Evolutionary conservation across 768 basidiomycete species (phyloP), one percentile per base, ranked within the genome.

Genomic region (Boletus coccyginus): DNA sequence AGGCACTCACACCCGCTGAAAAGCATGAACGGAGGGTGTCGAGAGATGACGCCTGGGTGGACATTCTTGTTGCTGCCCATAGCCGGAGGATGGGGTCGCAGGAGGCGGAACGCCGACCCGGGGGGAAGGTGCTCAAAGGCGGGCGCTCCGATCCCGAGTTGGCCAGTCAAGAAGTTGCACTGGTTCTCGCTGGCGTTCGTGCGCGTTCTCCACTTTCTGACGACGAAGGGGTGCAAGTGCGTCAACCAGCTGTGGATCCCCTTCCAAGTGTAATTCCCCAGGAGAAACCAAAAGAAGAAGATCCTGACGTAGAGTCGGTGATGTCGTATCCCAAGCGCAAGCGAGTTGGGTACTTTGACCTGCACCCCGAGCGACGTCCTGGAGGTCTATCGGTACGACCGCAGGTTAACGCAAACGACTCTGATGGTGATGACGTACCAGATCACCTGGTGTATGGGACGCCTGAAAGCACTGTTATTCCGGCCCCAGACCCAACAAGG

Each of bases 1-100:
- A 73, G 58, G 62, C 66, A 13, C 57, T 63, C 41, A 74, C 81
- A 71, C 75, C 76, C 64, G 69, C 78, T 19, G 66, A 73, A 39
- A 71, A 69, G 21, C 71, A 79, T 38, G 76, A 78, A 39, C 71
- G 73, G 72, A 74, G 64, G 72, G 71, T 67, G 61, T 77, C 78
- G 19, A 75, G 71, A 61, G 86, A 89, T 49, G 92, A 93, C 64
- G 89, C 90, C 5, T 92, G 92, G 90, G 90, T 93, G 41, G 92
- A 93, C 71, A 93, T 93, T 41, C 73, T 92, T 11, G 90, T 93
- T 3, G 84, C 83, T 43, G 81, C 68, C 14, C 81, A 80, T 60
- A 69, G 62, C 36, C 73, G 85, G 41, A 71, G 85, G 41, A 69
- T 86, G 66, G 78, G 67, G 1, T 80, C 77, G 8, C 86, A 87